Base-by-base conservation (phyloP, 139 green algal genomes). In the Coccomyxa sp. region DNA sequence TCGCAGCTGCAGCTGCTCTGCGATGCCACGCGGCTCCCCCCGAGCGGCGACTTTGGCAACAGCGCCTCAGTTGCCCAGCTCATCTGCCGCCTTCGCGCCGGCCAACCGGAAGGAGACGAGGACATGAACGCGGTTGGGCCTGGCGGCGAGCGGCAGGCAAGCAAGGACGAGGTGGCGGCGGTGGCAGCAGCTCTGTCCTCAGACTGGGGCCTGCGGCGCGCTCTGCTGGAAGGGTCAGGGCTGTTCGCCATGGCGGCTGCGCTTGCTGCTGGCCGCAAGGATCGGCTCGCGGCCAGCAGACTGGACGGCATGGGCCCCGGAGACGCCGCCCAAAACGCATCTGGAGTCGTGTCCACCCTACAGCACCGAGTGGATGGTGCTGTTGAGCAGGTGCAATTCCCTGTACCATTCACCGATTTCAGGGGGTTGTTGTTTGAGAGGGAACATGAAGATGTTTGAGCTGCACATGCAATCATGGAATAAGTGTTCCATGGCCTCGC, bases 191-290 rank as follows among this genome's bases (percentile, higher is more conserved):
- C 68, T 25, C 82, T 96, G 76, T 76, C 84, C 12, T 80, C 83
- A 45, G 89, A 95, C 59, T 1, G 60, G 0, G 45, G 23, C 14
- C 86, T 95, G 45, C 84, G 87, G 51, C 76, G 77, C 0, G 82
- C 85, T 0, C 82, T 92, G 45, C 67, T 86, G 4, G 77, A 91
- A 59, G 93, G 92, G 0, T 16, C 91, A n/a, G 87, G 86, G 45
- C 75, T 90, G 14, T 89, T 91, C 76, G 80, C 76, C 27, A 28
- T 85, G 66, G 81, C 77, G 75, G 81, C 66, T 28, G 59, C 59
- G 27, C 60, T 74, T 27, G 79, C 68, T 3, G 58, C 28, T 57
- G 18, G 82, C 67, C 80, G 59, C 71, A 67, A 58, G 75, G 79
- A 28, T 17, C 16, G 51, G 21, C 45, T 14, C 60, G 31, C 27